Percentiles rank a stretch among this genome's conserved stretches.
Evolutionary conservation across 2,329 filamentous ascomycete species (phyloP).

Genomic region (Epichloe brachyelytri): DNA sequence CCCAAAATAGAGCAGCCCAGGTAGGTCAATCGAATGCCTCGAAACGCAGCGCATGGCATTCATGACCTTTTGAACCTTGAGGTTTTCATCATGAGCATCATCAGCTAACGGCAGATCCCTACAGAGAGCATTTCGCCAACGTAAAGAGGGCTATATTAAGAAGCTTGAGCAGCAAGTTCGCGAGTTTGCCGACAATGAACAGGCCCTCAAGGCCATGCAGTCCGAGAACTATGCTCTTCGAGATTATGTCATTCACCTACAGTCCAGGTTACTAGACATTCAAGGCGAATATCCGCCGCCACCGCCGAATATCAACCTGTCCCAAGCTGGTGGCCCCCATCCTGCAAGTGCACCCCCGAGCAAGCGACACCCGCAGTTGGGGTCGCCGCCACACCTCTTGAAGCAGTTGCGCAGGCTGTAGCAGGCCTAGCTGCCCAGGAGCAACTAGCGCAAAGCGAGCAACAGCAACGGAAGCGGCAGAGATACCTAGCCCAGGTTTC

Average conservation of each 20-base stretch:
- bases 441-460: slow-evolving; percentile 21
- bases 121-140: slow-evolving; percentile 89
- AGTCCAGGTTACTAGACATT: slow-evolving; percentile 71
- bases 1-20: slow-evolving; percentile 93
- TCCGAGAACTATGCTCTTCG: slow-evolving; percentile 81
- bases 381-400: slow-evolving; percentile 27
- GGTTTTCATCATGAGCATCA: not conserved
- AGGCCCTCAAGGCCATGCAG: slow-evolving; percentile 68
- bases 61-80: not conserved
- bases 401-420: slow-evolving; percentile 38
- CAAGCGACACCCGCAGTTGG: slow-evolving; percentile 15
- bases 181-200: slow-evolving; percentile 62
- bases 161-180: slow-evolving; percentile 90
- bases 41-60: not conserved
- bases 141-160: slow-evolving; percentile 97
- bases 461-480: slow-evolving; percentile 12
- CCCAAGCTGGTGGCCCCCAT: slow-evolving; percentile 16
- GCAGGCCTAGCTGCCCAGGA: slow-evolving; percentile 30
- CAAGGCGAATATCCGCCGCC: slow-evolving; percentile 76
- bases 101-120: not conserved
- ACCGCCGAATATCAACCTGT: slow-evolving; percentile 64
- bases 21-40: slow-evolving; percentile 33
- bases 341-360: slow-evolving; percentile 12
- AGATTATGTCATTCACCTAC: slow-evolving; percentile 85
- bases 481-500: slow-evolving; percentile 17